Percentiles rank a stretch among this genome's conserved stretches.
phyloP scores from a whole-genome alignment of 2,329 filamentous ascomycete genomes.

The Diplodia sapinea region DNA sequence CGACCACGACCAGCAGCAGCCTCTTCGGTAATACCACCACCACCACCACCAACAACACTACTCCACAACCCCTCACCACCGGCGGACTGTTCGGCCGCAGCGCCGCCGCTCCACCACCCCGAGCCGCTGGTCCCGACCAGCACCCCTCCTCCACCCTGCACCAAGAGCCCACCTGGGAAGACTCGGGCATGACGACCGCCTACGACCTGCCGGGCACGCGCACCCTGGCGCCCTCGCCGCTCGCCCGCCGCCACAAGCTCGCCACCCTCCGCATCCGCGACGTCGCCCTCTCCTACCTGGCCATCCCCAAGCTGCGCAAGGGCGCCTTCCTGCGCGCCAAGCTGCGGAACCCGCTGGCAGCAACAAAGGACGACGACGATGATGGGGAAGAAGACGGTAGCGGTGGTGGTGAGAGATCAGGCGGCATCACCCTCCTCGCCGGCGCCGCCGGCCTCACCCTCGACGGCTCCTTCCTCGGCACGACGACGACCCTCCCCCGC shows the following conservation, averaged over 20 bases:
- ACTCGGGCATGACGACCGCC: conserved; percentile 64
- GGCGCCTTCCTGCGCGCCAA: conserved; percentile 65
- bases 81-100: not conserved
- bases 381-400: too few species aligned
- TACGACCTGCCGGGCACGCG: conserved; percentile 66
- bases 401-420: not conserved
- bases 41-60: not conserved
- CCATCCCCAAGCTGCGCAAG: conserved; percentile 66
- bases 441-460: conserved; percentile 65
- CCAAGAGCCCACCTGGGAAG: conserved; percentile 52
- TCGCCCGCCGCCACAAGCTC: conserved; percentile 58
- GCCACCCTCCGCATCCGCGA: conserved; percentile 59
- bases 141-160: not conserved
- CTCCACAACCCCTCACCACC: not conserved
- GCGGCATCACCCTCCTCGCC: conserved; percentile 58
- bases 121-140: not conserved
- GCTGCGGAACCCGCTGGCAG: conserved; percentile 59
- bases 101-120: not conserved
- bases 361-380: not conserved
- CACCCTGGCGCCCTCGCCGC: conserved; percentile 58
- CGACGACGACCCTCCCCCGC: conserved; percentile 57
- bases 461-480: conserved; percentile 68
- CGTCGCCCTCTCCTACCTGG: conserved; percentile 61
- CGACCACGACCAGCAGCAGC: not conserved
- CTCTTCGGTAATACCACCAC: not conserved